Conservation (phyloP, 257 asterid genomes). For the Salvia miltiorrhiza region DNA sequence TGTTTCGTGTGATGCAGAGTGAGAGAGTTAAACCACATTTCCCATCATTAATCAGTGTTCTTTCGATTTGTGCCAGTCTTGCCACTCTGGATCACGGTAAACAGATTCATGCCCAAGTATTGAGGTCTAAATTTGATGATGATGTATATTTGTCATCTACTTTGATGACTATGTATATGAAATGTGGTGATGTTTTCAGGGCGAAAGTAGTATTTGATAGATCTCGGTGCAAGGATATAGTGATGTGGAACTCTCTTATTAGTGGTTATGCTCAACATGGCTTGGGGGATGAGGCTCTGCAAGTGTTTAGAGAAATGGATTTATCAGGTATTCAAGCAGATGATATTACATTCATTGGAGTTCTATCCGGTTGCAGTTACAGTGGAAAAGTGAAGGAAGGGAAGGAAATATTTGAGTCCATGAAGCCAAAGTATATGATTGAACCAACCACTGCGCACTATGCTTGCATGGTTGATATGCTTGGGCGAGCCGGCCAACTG, state of each 20-base stretch:
- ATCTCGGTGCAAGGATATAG: constrained; percentile 47
- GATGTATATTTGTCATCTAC: constrained; percentile 53
- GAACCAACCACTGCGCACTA: constrained; percentile 55
- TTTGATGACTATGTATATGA: constrained; percentile 72
- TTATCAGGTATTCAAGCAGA: constrained; percentile 40
- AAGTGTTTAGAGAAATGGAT: constrained; percentile 46
- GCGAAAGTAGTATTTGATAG: constrained; percentile 53
- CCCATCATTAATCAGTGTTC: constrained; percentile 56
- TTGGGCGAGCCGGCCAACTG: constrained; percentile 69
- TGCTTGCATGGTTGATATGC: constrained; percentile 78
- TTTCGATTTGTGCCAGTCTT: constrained; percentile 68
- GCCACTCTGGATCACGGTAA: constrained; percentile 62
- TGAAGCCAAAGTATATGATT: constrained; percentile 48
- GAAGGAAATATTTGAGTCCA: constrained; percentile 48
- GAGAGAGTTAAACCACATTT: constrained; percentile 50
- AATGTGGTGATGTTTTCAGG: constrained; percentile 58
- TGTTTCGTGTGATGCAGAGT: constrained; percentile 55
- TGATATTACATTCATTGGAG: constrained; percentile 54
- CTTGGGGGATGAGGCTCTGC: constrained; percentile 49
- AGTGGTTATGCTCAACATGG: constrained; percentile 81
- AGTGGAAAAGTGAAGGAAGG: constrained; percentile 71
- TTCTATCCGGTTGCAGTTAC: constrained; percentile 81
- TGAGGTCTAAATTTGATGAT: constrained; percentile 37
- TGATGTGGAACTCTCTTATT: constrained; percentile 77
- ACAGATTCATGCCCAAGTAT: constrained; percentile 55